Percentiles rank a stretch among this genome's conserved stretches.
phyloP scores from a whole-genome alignment of 805 yeast genomes.

The Candida insectalens region DNA sequence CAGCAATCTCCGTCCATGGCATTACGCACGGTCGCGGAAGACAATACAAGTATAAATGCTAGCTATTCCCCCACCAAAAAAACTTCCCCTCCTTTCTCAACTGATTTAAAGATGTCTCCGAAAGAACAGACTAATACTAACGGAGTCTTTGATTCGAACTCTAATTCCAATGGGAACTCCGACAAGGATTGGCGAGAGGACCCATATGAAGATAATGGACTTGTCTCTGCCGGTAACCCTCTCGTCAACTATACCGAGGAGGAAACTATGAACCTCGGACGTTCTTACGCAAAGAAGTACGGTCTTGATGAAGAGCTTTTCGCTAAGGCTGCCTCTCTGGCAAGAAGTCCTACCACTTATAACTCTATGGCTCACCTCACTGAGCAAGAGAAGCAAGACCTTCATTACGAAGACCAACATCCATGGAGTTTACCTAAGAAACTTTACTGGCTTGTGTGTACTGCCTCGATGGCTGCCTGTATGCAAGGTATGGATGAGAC shows the following conservation, averaged over 20 bases:
- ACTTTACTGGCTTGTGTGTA: slow-evolving; percentile 45
- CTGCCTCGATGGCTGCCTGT: slow-evolving; percentile 71
- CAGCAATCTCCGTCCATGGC: no score
- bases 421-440: slow-evolving; percentile 37
- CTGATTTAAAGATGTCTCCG: no score
- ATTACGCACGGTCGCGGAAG: no score
- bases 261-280: slow-evolving; percentile 62
- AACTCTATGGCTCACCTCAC: slow-evolving; percentile 45
- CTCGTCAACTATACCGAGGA: slow-evolving; percentile 36
- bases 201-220: not conserved
- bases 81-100: no score
- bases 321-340: slow-evolving; percentile 58
- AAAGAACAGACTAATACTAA: not conserved
- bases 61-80: no score
- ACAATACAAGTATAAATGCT: no score
- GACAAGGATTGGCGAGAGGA: not conserved
- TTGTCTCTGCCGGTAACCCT: not conserved
- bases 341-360: slow-evolving; percentile 49
- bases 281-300: slow-evolving; percentile 50
- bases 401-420: slow-evolving; percentile 35
- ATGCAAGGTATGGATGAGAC: slow-evolving; percentile 78
- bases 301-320: slow-evolving; percentile 49
- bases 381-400: slow-evolving; percentile 44
- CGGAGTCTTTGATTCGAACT: slow-evolving; percentile 2
- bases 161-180: not conserved